Evolutionary conservation across 164 flowering plant species (phyloP).

Genomic region (Buxus sempervirens): DNA sequence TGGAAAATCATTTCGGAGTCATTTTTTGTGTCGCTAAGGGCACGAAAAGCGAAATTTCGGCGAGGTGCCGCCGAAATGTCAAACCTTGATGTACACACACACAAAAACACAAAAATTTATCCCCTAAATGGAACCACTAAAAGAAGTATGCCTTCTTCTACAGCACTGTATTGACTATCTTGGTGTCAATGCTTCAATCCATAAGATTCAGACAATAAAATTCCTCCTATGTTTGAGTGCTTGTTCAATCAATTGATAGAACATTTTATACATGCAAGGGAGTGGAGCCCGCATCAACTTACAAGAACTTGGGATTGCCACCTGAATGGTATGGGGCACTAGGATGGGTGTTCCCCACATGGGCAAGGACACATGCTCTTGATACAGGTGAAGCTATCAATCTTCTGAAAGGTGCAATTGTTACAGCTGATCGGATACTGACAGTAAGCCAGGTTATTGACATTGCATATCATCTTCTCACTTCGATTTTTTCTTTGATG

Average conservation of each 20-base stretch:
- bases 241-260: too few species aligned
- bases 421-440: constrained; percentile 79
- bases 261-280: constrained; percentile 48
- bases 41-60: too few species aligned
- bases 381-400: constrained; percentile 99
- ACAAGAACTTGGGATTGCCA: constrained; percentile 72
- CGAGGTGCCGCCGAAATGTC: too few species aligned
- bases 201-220: too few species aligned
- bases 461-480: not conserved
- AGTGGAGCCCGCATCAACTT: constrained; percentile 85
- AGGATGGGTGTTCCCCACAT: constrained; percentile 91
- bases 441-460: constrained; percentile 86
- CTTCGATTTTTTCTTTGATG: not conserved
- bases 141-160: too few species aligned
- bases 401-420: constrained; percentile 86
- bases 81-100: too few species aligned
- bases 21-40: too few species aligned
- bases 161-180: too few species aligned
- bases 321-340: constrained; percentile 87
- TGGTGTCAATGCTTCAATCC: too few species aligned
- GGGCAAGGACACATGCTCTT: constrained; percentile 98
- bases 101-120: too few species aligned
- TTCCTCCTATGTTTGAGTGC: not conserved
- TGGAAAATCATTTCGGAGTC: too few species aligned
- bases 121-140: not conserved